Percentiles rank a stretch among this genome's conserved stretches.
phyloP scores from a whole-genome alignment of 2,329 filamentous ascomycete genomes.

The Clarireedia sp. region DNA sequence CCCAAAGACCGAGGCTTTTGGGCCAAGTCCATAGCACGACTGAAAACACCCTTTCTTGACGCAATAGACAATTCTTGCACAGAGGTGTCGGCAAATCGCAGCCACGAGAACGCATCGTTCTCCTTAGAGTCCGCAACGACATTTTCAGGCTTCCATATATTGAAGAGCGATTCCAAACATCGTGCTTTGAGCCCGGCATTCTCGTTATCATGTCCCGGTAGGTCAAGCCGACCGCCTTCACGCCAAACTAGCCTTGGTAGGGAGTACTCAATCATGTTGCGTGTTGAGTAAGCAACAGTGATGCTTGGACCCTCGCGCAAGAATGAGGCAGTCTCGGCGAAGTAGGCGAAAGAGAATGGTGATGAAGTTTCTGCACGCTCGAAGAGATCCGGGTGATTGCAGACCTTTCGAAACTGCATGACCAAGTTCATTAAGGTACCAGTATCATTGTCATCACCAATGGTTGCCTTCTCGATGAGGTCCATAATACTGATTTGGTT shows the following conservation, averaged over 20 bases:
- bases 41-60: conserved; percentile 63
- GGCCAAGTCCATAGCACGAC: conserved; percentile 59
- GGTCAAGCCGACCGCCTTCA: conserved; percentile 68
- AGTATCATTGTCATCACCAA: conserved; percentile 89
- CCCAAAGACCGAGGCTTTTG: conserved; percentile 52
- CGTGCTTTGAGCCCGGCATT: conserved; percentile 73
- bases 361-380: conserved; percentile 89
- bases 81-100: conserved; percentile 77
- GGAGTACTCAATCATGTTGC: conserved; percentile 76
- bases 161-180: conserved; percentile 75
- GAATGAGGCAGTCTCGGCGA: conserved; percentile 93
- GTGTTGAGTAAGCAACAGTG: conserved; percentile 77
- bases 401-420: conserved; percentile 99
- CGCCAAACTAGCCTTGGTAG: conserved; percentile 76
- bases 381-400: conserved; percentile 95
- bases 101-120: conserved; percentile 72
- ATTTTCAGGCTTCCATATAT: conserved; percentile 79
- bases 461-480: conserved; percentile 90
- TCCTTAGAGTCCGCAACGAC: conserved; percentile 55
- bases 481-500: conserved; percentile 99
- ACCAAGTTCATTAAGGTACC: conserved; percentile 98
- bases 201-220: conserved; percentile 64
- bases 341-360: conserved; percentile 74
- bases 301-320: conserved; percentile 78
- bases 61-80: conserved; percentile 62